phyloP scores from a whole-genome alignment of 75 land plant genomes.

The Cryptomeria japonica region DNA sequence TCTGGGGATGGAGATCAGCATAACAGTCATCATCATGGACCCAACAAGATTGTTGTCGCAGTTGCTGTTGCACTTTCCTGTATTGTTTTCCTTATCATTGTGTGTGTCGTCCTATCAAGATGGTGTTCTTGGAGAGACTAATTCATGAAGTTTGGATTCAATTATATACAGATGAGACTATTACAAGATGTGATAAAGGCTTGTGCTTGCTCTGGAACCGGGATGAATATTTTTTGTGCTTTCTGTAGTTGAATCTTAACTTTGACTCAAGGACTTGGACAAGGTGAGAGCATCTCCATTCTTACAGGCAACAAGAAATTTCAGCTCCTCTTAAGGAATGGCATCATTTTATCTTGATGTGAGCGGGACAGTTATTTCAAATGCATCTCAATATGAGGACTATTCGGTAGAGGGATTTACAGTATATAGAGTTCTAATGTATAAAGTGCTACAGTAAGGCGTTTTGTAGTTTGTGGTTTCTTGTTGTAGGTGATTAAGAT shows the following conservation, averaged over 20 bases:
- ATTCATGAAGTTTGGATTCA: neutral
- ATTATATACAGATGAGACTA: neutral
- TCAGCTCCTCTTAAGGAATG: neutral
- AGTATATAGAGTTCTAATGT: neutral
- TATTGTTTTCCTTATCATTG: conserved; percentile 61
- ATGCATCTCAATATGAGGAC: neutral
- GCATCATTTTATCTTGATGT: neutral
- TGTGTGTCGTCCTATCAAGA: conserved; percentile 62
- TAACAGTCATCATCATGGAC: conserved; percentile 42
- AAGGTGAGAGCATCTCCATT: neutral
- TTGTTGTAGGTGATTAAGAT: neutral
- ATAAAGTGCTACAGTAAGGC: neutral
- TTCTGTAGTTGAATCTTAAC: neutral
- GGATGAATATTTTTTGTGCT: neutral
- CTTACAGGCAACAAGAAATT: neutral
- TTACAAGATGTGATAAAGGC: neutral
- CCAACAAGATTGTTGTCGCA: conserved; percentile 76
- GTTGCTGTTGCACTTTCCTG: conserved; percentile 74
- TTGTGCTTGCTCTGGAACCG: neutral
- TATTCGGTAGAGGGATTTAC: conserved; percentile 2
- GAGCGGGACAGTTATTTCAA: neutral
- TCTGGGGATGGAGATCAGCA: conserved; percentile 18
- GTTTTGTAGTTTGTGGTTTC: neutral
- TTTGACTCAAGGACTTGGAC: neutral
- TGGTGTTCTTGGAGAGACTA: conserved; percentile 36